These are phyloP conservation scores for Arabidopsis thaliana DNA, from an alignment of 345 rosid genomes.

Conservation along the genomic window DNA sequence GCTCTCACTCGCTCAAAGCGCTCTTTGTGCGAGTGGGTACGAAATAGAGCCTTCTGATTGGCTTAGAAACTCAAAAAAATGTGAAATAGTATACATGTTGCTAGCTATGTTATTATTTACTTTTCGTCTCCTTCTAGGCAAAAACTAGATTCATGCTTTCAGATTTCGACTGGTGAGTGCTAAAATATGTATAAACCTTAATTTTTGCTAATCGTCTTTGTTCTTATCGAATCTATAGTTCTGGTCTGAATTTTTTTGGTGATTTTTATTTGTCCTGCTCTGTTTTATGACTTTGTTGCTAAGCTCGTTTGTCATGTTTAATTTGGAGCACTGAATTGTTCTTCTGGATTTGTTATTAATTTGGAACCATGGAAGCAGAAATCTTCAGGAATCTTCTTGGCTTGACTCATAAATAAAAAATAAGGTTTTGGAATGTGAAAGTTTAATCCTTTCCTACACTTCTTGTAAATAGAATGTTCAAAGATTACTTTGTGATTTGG, in stretches of 20 bases:
- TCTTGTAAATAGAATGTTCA: not conserved
- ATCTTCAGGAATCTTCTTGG: not conserved
- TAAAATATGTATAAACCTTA: no score
- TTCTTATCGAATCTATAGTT: not conserved
- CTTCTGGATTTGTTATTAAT: not conserved
- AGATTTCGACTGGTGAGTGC: conserved; percentile 26
- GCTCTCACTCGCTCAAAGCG: no score
- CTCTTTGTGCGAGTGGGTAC: no score
- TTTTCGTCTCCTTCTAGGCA: no score
- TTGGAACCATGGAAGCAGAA: not conserved
- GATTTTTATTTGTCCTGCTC: not conserved
- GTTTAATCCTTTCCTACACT: not conserved
- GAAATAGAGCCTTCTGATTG: no score
- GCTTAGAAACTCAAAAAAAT: no score
- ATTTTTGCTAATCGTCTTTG: not conserved
- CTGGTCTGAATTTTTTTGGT: not conserved
- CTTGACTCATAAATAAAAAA: not conserved
- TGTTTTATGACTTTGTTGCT: conserved; percentile 35
- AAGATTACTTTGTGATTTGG: not conserved
- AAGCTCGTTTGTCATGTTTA: not conserved
- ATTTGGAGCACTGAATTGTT: not conserved
- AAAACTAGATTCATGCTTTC: conserved; percentile 12
- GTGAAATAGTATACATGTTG: no score
- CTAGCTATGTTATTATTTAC: no score
- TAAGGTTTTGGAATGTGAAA: conserved; percentile 5